Percentiles rank a stretch among this genome's conserved stretches.
These are phyloP conservation scores for Candida koratica DNA, from an alignment of 805 yeast species.

Conservation along the genomic window DNA sequence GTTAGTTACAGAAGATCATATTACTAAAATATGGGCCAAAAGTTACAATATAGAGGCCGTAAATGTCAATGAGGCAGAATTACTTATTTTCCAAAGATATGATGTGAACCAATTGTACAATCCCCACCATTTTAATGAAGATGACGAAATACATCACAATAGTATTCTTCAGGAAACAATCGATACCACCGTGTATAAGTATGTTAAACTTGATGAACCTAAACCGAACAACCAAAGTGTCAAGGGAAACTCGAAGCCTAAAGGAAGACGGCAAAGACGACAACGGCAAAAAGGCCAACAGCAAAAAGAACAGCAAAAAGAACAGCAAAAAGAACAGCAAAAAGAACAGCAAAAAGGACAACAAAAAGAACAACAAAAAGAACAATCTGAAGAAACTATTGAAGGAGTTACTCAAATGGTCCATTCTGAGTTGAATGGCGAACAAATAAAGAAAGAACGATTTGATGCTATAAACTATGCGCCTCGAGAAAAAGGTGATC, in stretches of 20 bases:
- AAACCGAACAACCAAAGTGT: no score
- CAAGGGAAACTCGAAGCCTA: not conserved
- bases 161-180: slow-evolving; percentile 30
- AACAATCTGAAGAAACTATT: not conserved
- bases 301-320: not conserved
- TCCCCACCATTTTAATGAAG: slow-evolving; percentile 26
- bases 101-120: slow-evolving; percentile 30
- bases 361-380: slow-evolving; percentile 1
- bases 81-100: slow-evolving; percentile 32
- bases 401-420: slow-evolving; percentile 5
- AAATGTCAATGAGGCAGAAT: slow-evolving; percentile 50
- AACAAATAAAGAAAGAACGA: slow-evolving; percentile 36
- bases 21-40: slow-evolving; percentile 49
- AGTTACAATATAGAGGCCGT: slow-evolving; percentile 52
- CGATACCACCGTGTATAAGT: slow-evolving; percentile 31
- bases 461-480: slow-evolving; percentile 52
- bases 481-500: slow-evolving; percentile 55
- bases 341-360: no score
- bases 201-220: slow-evolving; percentile 15
- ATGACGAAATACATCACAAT: slow-evolving; percentile 21
- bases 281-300: slow-evolving; percentile 2
- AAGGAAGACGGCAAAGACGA: no score
- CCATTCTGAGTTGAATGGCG: slow-evolving; percentile 20
- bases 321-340: slow-evolving; percentile 2
- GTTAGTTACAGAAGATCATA: slow-evolving; percentile 58